Percentiles rank a stretch among this genome's conserved stretches.
phyloP scores from a whole-genome alignment of 495 filamentous ascomycete genomes.

The Elaphomyces granulatus region DNA sequence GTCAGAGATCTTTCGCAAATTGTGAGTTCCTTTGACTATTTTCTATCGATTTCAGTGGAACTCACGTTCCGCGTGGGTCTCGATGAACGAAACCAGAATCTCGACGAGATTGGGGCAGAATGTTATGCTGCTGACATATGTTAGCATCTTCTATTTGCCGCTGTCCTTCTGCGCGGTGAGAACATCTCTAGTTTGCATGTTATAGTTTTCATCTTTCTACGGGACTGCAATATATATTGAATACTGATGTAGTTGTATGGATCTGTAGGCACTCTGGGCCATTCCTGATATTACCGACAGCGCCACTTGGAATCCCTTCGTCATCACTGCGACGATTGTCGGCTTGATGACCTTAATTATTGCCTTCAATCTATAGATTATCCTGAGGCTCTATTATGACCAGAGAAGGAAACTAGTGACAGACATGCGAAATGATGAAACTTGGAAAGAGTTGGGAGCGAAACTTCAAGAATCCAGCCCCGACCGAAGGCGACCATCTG shows the following conservation, averaged over 20 bases:
- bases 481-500: neutral
- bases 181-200: neutral
- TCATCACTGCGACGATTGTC: constrained; percentile 5
- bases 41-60: neutral
- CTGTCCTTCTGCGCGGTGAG: constrained; percentile 16
- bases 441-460: constrained; percentile 1
- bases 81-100: constrained; percentile 19
- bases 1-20: constrained; percentile 13
- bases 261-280: constrained; percentile 11
- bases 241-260: constrained; percentile 4
- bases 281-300: constrained; percentile 3
- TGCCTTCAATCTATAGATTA: neutral
- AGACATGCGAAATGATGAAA: neutral
- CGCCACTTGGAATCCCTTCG: constrained; percentile 1
- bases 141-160: constrained; percentile 25
- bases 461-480: neutral
- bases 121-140: constrained; percentile 21
- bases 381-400: neutral
- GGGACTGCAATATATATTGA: neutral
- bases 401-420: neutral
- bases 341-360: constrained; percentile 5
- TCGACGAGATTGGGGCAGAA: constrained; percentile 22
- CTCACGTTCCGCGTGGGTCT: constrained; percentile 15
- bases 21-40: constrained; percentile 4
- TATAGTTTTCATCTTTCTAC: too few species aligned